A percentile compares a stretch with the other conserved stretches of the same genome.
Conservation (phyloP, 257 asterid species). For the Knoxia roxburghii region DNA sequence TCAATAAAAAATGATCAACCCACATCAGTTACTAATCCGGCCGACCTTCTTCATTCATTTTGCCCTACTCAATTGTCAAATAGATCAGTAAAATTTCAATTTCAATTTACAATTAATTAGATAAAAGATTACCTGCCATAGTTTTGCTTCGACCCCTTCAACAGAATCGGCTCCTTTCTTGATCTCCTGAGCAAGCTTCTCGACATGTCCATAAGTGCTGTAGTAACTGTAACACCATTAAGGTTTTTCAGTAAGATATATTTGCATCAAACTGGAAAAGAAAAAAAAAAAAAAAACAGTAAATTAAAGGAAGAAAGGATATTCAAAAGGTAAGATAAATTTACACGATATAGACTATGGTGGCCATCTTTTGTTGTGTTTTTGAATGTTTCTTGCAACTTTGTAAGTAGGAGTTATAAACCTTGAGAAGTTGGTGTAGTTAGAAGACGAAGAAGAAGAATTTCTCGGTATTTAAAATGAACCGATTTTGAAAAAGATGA, state of each 20-base stretch:
- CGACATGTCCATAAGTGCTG: conserved; percentile 66
- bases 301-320: not conserved
- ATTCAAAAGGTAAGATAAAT: conserved; percentile 20
- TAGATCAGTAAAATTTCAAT: too few species aligned
- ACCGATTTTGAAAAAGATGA: too few species aligned
- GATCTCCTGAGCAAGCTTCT: conserved; percentile 60
- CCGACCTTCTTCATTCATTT: too few species aligned
- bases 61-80: too few species aligned
- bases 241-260: not conserved
- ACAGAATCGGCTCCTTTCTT: conserved; percentile 65
- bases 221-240: conserved; percentile 31
- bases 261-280: not conserved
- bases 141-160: conserved; percentile 61
- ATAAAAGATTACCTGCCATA: conserved; percentile 50
- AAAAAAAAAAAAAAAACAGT: not conserved
- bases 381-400: too few species aligned
- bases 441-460: too few species aligned
- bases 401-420: too few species aligned
- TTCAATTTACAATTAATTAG: too few species aligned
- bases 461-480: too few species aligned
- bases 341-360: conserved; percentile 60
- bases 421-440: too few species aligned
- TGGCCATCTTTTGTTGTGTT: conserved; percentile 39
- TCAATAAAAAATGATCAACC: not conserved
- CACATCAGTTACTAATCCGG: not conserved